These are phyloP conservation scores for Sporothrix luriei DNA, from an alignment of 2,329 filamentous ascomycete species.

Conservation along the genomic window DNA sequence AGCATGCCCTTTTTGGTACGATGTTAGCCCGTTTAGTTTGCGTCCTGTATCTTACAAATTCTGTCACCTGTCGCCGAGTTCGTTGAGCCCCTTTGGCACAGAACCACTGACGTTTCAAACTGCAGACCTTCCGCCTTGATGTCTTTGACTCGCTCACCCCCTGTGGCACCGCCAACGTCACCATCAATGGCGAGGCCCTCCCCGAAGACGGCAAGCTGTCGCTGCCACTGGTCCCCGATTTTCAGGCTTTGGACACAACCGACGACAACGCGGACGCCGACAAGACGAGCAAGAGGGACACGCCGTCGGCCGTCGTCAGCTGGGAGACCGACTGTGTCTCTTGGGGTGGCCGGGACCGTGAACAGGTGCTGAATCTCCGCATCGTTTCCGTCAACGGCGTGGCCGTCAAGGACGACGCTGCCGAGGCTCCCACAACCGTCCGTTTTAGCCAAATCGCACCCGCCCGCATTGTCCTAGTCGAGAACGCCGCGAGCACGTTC, in stretches of 20 bases:
- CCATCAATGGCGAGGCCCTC: constrained; percentile 51
- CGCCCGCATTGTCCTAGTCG: constrained; percentile 48
- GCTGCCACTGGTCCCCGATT: constrained; percentile 46
- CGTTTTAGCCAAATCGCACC: constrained; percentile 53
- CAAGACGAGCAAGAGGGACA: constrained; percentile 19
- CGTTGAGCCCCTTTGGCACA: neutral
- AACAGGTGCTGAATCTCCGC: constrained; percentile 51
- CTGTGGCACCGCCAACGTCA: constrained; percentile 53
- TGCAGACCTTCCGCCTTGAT: constrained; percentile 49
- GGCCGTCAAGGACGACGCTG: constrained; percentile 38
- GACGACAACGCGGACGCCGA: neutral
- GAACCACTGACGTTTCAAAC: neutral
- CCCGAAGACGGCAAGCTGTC: constrained; percentile 49
- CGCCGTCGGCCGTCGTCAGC: constrained; percentile 46
- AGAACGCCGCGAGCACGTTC: constrained; percentile 46
- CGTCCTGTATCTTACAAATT: neutral
- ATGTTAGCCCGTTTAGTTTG: neutral
- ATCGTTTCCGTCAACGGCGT: constrained; percentile 49
- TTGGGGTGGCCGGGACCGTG: constrained; percentile 46
- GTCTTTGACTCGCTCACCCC: constrained; percentile 50
- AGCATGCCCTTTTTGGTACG: constrained; percentile 38
- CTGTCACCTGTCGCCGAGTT: neutral
- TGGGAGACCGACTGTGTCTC: constrained; percentile 55
- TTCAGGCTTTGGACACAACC: neutral
- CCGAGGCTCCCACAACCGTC: constrained; percentile 48